Evolutionary conservation across 1,284 basidiomycete species (phyloP).

Genomic region (Puccinia polysora): DNA sequence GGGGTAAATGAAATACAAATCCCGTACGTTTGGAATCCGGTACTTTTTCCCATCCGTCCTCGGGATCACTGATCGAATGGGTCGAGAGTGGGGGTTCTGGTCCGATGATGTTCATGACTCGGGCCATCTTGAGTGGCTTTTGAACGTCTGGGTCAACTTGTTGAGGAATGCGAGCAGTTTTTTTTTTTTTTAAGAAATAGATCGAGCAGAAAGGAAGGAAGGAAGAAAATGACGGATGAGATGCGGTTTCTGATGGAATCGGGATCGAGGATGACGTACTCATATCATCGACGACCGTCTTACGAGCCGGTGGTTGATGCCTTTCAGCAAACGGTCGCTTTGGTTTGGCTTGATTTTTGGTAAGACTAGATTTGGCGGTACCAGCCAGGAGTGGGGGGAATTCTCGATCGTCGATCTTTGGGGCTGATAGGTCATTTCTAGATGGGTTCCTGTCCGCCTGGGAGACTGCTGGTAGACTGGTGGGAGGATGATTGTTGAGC

Average conservation of each 20-base stretch:
- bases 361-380: neutral
- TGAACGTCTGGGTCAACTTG: constrained; percentile 32
- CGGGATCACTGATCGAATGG: neutral
- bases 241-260: too few relatives aligned
- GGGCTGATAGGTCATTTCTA: neutral
- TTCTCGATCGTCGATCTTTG: neutral
- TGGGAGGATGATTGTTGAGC: neutral
- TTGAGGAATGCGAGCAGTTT: neutral
- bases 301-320: constrained; percentile 22
- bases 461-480: neutral
- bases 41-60: constrained; percentile 41
- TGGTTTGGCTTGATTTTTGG: constrained; percentile 18
- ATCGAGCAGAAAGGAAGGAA: too few relatives aligned
- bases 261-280: too few relatives aligned
- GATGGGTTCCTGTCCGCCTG: neutral
- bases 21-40: constrained; percentile 23
- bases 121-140: constrained; percentile 33
- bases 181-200: too few relatives aligned
- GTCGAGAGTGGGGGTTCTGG: constrained; percentile 1
- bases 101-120: constrained; percentile 38
- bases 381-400: constrained; percentile 11
- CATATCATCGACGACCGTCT: constrained; percentile 42
- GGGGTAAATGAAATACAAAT: too few relatives aligned
- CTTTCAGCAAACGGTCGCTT: constrained; percentile 37
- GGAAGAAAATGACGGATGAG: too few relatives aligned